A percentile compares a stretch with the other conserved stretches of the same genome.
phyloP scores from a whole-genome alignment of 73 alveolate species.

The Chromera velia region DNA sequence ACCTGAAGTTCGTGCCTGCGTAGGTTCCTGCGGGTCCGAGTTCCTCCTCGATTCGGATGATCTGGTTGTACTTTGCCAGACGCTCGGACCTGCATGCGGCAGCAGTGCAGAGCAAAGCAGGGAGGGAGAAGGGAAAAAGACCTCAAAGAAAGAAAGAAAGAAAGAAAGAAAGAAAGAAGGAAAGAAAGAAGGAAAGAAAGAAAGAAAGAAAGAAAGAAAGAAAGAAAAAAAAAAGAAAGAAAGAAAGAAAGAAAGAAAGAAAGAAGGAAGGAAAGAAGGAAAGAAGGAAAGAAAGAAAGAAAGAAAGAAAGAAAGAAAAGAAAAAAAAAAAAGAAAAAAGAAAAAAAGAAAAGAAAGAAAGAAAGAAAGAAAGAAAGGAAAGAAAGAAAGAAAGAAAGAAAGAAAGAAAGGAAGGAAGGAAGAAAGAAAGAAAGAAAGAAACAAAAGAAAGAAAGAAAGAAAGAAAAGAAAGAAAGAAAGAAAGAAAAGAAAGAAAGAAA shows the following conservation, averaged over 20 bases:
- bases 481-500: too few species aligned
- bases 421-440: constrained; percentile 25
- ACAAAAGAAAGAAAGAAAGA: neutral
- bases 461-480: too few species aligned
- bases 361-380: neutral
- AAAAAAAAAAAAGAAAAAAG: constrained; percentile 3
- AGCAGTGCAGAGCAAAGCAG: neutral
- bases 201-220: neutral
- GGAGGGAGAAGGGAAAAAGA: neutral
- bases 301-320: neutral
- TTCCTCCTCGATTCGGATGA: neutral
- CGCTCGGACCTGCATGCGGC: neutral
- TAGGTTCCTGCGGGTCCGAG: neutral
- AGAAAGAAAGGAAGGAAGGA: constrained; percentile 18
- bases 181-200: neutral
- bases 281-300: neutral
- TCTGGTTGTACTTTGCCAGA: neutral
- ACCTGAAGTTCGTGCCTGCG: neutral
- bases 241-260: neutral
- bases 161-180: neutral
- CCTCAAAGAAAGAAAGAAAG: neutral
- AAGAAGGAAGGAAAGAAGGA: neutral
- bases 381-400: neutral
- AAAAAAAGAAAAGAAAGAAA: neutral
- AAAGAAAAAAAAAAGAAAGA: constrained; percentile 1